Evolutionary conservation across 495 filamentous ascomycete genomes (phyloP).

Genomic region (Astrothelium subdiscretum): DNA sequence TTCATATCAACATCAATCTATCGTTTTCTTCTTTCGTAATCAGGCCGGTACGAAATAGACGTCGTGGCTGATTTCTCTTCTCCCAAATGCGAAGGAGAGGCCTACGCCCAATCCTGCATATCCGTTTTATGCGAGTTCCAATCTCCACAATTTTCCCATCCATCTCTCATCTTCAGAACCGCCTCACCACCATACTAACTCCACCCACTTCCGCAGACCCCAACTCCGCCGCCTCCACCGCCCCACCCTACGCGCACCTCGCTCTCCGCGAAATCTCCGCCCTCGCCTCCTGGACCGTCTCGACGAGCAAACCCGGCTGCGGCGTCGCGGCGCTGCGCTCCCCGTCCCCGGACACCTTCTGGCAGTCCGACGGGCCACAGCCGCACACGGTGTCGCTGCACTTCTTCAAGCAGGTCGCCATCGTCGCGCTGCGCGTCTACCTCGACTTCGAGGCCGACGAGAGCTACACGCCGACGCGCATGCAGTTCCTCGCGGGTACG

Average conservation of each 20-base stretch:
- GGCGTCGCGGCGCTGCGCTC: constrained; percentile 74
- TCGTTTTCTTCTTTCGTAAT: background rate
- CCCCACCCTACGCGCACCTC: constrained; percentile 39
- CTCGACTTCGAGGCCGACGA: constrained; percentile 88
- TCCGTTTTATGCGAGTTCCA: too few species aligned
- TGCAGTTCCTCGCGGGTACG: constrained; percentile 75
- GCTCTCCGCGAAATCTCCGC: constrained; percentile 63
- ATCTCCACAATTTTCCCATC: background rate
- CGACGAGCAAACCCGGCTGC: constrained; percentile 81
- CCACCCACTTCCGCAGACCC: background rate
- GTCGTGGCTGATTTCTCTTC: too few species aligned
- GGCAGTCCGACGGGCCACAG: constrained; percentile 96
- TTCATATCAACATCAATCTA: background rate
- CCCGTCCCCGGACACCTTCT: constrained; percentile 70
- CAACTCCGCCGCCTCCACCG: constrained; percentile 9
- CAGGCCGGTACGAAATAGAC: too few species aligned
- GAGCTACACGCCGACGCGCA: constrained; percentile 91
- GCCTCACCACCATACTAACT: too few species aligned
- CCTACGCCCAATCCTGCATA: too few species aligned
- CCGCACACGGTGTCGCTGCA: constrained; percentile 89
- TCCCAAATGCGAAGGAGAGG: too few species aligned
- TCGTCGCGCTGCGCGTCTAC: constrained; percentile 72
- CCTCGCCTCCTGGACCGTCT: constrained; percentile 86
- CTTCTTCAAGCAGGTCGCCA: constrained; percentile 84
- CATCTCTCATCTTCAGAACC: background rate